phyloP scores from a whole-genome alignment of 1,284 basidiomycete genomes.

The Boletellus deceptivus region DNA sequence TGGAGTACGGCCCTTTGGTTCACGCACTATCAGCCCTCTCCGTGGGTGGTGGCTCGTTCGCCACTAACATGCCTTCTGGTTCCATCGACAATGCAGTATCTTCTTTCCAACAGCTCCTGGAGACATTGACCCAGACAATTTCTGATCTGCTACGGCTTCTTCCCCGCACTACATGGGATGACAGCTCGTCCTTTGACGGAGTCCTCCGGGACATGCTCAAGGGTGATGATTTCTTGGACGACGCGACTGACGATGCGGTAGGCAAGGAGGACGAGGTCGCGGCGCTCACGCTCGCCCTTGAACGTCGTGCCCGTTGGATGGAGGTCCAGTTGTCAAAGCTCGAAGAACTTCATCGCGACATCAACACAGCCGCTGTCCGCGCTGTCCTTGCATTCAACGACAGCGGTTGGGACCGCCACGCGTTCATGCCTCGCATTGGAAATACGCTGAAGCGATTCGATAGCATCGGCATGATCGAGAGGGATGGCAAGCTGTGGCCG shows the following conservation, averaged over 20 bases:
- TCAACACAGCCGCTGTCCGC: slow-evolving; percentile 79
- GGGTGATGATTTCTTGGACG: slow-evolving; percentile 79
- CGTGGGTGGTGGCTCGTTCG: slow-evolving; percentile 80
- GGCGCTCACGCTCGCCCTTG: slow-evolving; percentile 74
- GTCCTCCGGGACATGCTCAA: slow-evolving; percentile 82
- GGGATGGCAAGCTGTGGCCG: slow-evolving; percentile 41
- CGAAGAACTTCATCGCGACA: slow-evolving; percentile 81
- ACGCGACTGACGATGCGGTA: slow-evolving; percentile 59
- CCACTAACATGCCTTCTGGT: slow-evolving; percentile 74
- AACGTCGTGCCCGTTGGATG: slow-evolving; percentile 85
- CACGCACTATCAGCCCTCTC: slow-evolving; percentile 82
- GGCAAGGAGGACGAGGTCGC: slow-evolving; percentile 77
- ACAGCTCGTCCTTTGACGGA: slow-evolving; percentile 81
- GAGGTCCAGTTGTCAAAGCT: slow-evolving; percentile 82
- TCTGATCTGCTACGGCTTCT: slow-evolving; percentile 77
- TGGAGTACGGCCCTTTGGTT: slow-evolving; percentile 78
- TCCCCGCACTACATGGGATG: slow-evolving; percentile 82
- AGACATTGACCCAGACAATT: slow-evolving; percentile 82
- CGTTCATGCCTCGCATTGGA: slow-evolving; percentile 61
- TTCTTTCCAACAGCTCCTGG: slow-evolving; percentile 79
- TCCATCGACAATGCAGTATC: slow-evolving; percentile 84
- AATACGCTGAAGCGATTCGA: slow-evolving; percentile 69
- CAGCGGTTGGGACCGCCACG: slow-evolving; percentile 74
- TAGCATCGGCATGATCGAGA: slow-evolving; percentile 54
- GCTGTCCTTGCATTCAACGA: slow-evolving; percentile 80